Conservation (phyloP, 768 basidiomycete genomes). For the Polyporus arcularius region DNA sequence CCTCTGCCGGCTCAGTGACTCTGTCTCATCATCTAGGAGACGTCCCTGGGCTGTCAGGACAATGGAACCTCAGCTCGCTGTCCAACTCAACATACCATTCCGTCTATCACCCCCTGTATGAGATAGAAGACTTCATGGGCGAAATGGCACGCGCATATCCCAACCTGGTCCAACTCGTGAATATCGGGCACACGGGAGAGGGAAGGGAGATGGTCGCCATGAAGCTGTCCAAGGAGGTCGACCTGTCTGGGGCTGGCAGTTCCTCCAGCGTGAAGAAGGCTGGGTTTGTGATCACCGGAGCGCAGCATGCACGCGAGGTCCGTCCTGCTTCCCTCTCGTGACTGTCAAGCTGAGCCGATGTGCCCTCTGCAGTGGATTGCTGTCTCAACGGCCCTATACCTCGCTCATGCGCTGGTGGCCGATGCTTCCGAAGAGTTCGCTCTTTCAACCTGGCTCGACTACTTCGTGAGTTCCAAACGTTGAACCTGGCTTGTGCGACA, state of each 20-base stretch:
- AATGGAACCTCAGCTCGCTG: constrained; percentile 28
- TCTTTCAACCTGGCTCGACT: constrained; percentile 49
- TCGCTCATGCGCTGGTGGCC: constrained; percentile 68
- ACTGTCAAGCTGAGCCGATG: background rate
- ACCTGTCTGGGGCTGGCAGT: background rate
- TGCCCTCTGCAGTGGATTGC: constrained; percentile 67
- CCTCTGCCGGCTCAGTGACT: constrained; percentile 19
- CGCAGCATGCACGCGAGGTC: constrained; percentile 78
- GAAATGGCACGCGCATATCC: constrained; percentile 50
- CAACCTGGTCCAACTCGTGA: constrained; percentile 44
- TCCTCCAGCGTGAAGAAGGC: constrained; percentile 14
- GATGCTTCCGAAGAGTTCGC: constrained; percentile 48
- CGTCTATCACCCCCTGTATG: constrained; percentile 56
- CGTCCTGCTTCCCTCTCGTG: constrained; percentile 24
- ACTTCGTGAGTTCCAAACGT: constrained; percentile 42
- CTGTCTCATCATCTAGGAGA: constrained; percentile 16
- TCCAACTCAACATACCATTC: constrained; percentile 40
- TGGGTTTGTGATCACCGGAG: constrained; percentile 69
- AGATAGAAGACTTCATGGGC: constrained; percentile 53
- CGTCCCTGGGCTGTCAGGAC: background rate
- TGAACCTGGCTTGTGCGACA: background rate
- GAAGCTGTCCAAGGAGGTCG: constrained; percentile 41
- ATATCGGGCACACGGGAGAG: constrained; percentile 58
- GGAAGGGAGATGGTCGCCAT: constrained; percentile 60
- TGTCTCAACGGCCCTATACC: constrained; percentile 68